phyloP scores from a whole-genome alignment of 164 flowering plant species.

The Tetrastigma voinierianum region DNA sequence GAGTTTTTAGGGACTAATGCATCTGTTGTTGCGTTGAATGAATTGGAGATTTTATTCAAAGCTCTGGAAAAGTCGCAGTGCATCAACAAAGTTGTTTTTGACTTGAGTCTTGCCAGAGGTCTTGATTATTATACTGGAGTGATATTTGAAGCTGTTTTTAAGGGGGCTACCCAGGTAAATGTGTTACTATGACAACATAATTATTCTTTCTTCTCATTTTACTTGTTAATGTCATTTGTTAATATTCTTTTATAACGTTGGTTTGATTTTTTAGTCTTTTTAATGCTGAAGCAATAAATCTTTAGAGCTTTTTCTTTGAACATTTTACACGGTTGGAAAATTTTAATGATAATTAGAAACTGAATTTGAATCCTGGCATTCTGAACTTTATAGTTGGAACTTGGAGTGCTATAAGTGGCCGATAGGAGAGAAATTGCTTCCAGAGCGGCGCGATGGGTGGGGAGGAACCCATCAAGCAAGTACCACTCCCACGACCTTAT shows the following conservation, averaged over 20 bases:
- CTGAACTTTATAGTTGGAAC: too few species aligned
- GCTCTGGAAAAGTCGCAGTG: constrained; percentile 75
- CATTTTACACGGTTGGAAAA: too few species aligned
- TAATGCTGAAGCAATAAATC: too few species aligned
- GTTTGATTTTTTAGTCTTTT: background rate
- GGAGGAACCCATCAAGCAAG: too few species aligned
- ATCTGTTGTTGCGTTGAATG: constrained; percentile 63
- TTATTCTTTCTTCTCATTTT: background rate
- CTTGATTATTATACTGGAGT: constrained; percentile 98
- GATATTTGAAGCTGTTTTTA: constrained; percentile 91
- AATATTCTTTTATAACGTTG: background rate
- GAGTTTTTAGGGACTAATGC: constrained; percentile 49
- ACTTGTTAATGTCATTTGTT: background rate
- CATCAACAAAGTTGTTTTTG: constrained; percentile 73
- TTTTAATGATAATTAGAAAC: too few species aligned
- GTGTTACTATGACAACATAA: background rate
- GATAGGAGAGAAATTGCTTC: too few species aligned
- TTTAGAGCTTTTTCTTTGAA: too few species aligned
- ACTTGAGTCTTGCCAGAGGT: constrained; percentile 97
- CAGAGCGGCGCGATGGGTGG: too few species aligned
- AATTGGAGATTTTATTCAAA: constrained; percentile 73
- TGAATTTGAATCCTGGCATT: too few species aligned
- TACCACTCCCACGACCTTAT: too few species aligned
- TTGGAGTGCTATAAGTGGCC: too few species aligned
- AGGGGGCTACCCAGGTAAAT: constrained; percentile 80